phyloP scores from a whole-genome alignment of 768 basidiomycete species.

The Sarcodon aspratus region DNA sequence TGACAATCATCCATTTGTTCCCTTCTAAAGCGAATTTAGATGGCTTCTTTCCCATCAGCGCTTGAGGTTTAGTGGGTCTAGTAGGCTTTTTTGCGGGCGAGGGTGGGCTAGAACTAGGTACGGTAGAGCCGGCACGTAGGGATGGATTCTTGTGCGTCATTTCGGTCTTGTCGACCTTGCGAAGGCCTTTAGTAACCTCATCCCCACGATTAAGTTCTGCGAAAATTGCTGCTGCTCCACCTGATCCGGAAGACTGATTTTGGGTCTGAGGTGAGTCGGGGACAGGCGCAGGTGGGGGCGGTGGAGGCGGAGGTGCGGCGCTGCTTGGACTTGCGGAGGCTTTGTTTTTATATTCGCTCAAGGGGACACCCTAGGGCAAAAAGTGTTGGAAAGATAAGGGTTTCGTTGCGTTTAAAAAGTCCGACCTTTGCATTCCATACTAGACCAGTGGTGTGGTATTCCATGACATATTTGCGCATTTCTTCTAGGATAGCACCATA shows the following conservation, averaged over 20 bases:
- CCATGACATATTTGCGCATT: slow-evolving; percentile 70
- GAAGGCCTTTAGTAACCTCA: slow-evolving; percentile 80
- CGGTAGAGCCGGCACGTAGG: slow-evolving; percentile 46
- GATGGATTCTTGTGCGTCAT: slow-evolving; percentile 99
- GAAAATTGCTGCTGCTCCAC: slow-evolving; percentile 73
- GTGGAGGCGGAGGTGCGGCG: slow-evolving; percentile 43
- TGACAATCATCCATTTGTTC: slow-evolving; percentile 87
- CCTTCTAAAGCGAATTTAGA: slow-evolving; percentile 83
- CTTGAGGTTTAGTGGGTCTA: slow-evolving; percentile 77
- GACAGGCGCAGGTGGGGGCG: slow-evolving; percentile 28
- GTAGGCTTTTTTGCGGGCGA: slow-evolving; percentile 46
- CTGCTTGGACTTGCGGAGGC: slow-evolving; percentile 22
- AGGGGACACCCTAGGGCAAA: slow-evolving; percentile 37
- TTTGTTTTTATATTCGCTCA: slow-evolving; percentile 35
- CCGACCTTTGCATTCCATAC: slow-evolving; percentile 78
- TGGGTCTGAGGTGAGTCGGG: slow-evolving; percentile 26
- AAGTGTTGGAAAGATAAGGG: slow-evolving; percentile 1
- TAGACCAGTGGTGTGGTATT: slow-evolving; percentile 79
- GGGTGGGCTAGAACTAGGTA: slow-evolving; percentile 25
- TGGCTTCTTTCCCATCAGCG: slow-evolving; percentile 84
- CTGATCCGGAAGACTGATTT: slow-evolving; percentile 22
- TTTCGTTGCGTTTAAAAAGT: slow-evolving; percentile 6
- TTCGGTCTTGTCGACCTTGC: slow-evolving; percentile 91
- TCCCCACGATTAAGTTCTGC: slow-evolving; percentile 85
- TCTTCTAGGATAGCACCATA: slow-evolving; percentile 66